These are phyloP conservation scores for Arctium minus DNA, from an alignment of 129 eudicot genomes.

Conservation along the genomic window DNA sequence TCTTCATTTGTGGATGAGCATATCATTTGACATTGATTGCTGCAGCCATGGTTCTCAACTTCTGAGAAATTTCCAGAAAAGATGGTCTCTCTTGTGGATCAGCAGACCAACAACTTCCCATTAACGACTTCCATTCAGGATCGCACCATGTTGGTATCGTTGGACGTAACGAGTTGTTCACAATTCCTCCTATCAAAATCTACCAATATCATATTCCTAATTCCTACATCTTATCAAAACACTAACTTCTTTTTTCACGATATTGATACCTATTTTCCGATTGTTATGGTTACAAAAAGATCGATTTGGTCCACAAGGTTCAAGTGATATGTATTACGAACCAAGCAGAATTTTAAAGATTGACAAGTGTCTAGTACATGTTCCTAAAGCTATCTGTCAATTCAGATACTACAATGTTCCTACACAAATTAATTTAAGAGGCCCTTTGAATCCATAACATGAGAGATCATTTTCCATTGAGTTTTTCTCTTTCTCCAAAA, in stretches of 20 bases:
- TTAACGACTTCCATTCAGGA: constrained; percentile 90
- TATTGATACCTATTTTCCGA: background rate
- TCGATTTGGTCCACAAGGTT: no score
- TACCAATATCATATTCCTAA: background rate
- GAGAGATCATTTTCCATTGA: background rate
- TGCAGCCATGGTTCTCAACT: constrained; percentile 81
- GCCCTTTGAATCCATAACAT: no score
- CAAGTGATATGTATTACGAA: background rate
- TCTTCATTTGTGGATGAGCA: background rate
- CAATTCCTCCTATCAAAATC: constrained; percentile 64
- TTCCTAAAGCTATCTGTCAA: no score
- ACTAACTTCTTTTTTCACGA: background rate
- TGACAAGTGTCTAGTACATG: no score
- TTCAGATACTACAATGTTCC: no score
- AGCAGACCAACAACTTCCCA: constrained; percentile 86
- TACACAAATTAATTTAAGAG: no score
- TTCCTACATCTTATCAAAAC: background rate
- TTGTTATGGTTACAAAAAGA: background rate
- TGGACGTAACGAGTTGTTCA: constrained; percentile 79
- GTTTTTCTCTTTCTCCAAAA: background rate
- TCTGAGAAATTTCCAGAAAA: constrained; percentile 76
- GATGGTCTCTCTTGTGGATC: constrained; percentile 81
- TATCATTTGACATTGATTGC: constrained; percentile 71
- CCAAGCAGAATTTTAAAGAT: background rate
- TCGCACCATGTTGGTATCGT: constrained; percentile 92